phyloP scores from a whole-genome alignment of 495 filamentous ascomycete species.

The Cenococcum geophilum region DNA sequence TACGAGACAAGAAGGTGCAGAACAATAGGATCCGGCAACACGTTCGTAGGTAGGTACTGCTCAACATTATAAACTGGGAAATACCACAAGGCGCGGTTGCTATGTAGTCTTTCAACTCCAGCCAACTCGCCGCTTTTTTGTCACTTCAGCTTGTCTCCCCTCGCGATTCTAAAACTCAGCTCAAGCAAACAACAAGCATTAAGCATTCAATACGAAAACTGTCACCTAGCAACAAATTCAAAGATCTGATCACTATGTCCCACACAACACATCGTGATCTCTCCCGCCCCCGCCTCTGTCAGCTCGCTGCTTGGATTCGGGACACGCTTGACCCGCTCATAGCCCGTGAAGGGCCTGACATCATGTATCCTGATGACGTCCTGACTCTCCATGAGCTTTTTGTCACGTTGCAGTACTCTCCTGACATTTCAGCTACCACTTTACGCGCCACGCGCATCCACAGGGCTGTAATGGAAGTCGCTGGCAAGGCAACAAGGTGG shows the following conservation, averaged over 20 bases:
- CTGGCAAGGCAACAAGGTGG: conserved; percentile 38
- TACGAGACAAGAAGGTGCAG: too few relatives aligned
- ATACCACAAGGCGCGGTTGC: too few relatives aligned
- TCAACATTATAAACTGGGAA: too few relatives aligned
- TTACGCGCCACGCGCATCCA: conserved; percentile 38
- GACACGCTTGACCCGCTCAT: conserved; percentile 39
- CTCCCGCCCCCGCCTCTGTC: conserved; percentile 11
- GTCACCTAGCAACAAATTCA: too few relatives aligned
- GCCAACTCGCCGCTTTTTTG: too few relatives aligned
- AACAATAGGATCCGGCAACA: too few relatives aligned
- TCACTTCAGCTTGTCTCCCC: too few relatives aligned
- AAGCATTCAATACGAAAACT: too few relatives aligned
- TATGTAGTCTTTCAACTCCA: too few relatives aligned
- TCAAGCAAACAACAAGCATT: too few relatives aligned
- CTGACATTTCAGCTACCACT: conserved; percentile 23
- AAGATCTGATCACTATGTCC: neutral
- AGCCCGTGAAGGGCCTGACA: conserved; percentile 37
- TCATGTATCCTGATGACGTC: conserved; percentile 35
- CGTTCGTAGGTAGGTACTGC: too few relatives aligned
- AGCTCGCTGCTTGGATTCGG: conserved; percentile 35
- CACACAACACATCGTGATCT: conserved; percentile 4
- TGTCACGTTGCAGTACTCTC: conserved; percentile 17
- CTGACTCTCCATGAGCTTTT: conserved; percentile 37
- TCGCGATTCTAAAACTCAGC: too few relatives aligned
- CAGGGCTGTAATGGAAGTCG: conserved; percentile 32